phyloP scores from a whole-genome alignment of 257 asterid species.

The Przewalskia tangutica region DNA sequence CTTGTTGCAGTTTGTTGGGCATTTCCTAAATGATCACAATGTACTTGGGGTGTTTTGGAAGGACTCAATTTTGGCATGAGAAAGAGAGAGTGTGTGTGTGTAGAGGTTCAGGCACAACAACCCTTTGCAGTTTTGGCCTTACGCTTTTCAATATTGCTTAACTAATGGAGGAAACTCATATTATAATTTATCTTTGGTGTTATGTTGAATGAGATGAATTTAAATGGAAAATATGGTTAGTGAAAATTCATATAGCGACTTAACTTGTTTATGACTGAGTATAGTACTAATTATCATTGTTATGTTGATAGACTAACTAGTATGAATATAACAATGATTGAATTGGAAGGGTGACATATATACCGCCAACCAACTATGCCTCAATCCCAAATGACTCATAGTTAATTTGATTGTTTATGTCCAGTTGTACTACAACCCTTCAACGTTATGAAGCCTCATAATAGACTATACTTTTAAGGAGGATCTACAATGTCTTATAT shows the following conservation, averaged over 20 bases:
- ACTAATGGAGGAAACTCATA: neutral
- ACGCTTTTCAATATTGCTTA: neutral
- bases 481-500: too few species aligned
- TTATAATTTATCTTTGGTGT: neutral
- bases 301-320: neutral
- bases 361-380: neutral
- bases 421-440: neutral
- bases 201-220: neutral
- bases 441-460: neutral
- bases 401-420: too few species aligned
- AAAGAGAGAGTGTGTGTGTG: conserved; percentile 19
- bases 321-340: neutral
- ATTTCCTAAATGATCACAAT: conserved; percentile 25
- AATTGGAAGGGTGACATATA: neutral
- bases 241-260: neutral
- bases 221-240: neutral
- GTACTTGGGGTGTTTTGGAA: conserved; percentile 35
- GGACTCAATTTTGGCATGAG: conserved; percentile 46
- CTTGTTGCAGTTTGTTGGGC: conserved; percentile 78
- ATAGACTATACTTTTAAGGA: neutral
- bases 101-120: neutral
- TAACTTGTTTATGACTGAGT: neutral
- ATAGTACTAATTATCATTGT: neutral
- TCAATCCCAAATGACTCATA: neutral
- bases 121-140: neutral